Percentiles rank a stretch among this genome's conserved stretches.
phyloP scores from a whole-genome alignment of 2,329 filamentous ascomycete genomes.

The Cladosporium sp. region DNA sequence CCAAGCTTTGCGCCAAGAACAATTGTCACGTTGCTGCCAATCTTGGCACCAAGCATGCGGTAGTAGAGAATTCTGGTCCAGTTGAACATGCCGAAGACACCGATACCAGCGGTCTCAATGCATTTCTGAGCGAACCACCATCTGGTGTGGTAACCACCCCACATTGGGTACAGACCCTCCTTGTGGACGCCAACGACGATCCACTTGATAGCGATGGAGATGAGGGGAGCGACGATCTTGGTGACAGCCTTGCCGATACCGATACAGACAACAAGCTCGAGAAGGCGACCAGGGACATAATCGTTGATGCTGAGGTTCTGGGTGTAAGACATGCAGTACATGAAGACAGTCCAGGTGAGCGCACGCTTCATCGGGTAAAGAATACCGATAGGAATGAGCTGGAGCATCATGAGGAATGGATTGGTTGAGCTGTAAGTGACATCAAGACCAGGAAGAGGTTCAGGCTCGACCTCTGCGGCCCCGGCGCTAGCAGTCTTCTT shows the following conservation, averaged over 20 bases:
- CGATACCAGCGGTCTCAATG: slow-evolving; percentile 44
- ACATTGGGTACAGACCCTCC: slow-evolving; percentile 56
- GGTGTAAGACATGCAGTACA: slow-evolving; percentile 42
- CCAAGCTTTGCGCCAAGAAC: slow-evolving; percentile 41
- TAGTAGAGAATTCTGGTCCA: slow-evolving; percentile 43
- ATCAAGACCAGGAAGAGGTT: slow-evolving; percentile 33
- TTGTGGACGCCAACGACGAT: slow-evolving; percentile 49
- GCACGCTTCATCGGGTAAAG: slow-evolving; percentile 50
- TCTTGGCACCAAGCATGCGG: slow-evolving; percentile 49
- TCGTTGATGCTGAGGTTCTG: slow-evolving; percentile 38
- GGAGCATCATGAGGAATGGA: slow-evolving; percentile 44
- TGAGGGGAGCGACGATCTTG: slow-evolving; percentile 38
- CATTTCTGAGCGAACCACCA: slow-evolving; percentile 58
- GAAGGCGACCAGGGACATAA: slow-evolving; percentile 41
- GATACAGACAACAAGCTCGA: slow-evolving; percentile 47
- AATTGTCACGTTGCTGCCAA: slow-evolving; percentile 50
- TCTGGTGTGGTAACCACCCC: slow-evolving; percentile 53
- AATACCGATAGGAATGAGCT: slow-evolving; percentile 47
- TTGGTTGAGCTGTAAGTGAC: slow-evolving; percentile 48
- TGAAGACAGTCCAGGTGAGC: slow-evolving; percentile 50
- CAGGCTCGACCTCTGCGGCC: not conserved
- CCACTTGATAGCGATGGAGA: slow-evolving; percentile 53
- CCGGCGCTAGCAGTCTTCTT: not conserved
- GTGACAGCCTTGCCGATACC: slow-evolving; percentile 39
- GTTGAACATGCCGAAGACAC: slow-evolving; percentile 41